Base-by-base conservation (phyloP, 208 protist species). In the Hexamita inflata region DNA sequence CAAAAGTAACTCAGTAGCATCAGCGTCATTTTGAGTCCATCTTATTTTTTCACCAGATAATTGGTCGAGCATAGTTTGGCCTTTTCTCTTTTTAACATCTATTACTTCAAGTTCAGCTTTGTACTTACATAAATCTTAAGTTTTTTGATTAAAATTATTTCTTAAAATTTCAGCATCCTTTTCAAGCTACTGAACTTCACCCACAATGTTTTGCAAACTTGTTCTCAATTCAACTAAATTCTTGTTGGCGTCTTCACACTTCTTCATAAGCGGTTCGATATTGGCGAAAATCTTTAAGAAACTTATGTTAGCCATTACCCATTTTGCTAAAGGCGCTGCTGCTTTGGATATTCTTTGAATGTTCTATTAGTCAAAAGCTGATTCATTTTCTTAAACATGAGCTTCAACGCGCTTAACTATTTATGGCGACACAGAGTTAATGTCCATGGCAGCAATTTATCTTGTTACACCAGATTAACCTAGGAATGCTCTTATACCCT, bases 241-340 rank as follows among this genome's bases (percentile, higher is more conserved):
- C 7, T n/a, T 49, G 64, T 13, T n/a, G 2, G 64, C 64, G 35
- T 38, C 15, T 49, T 70, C 40, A n/a, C 9, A 7, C 11, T 7
- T 34, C 32, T 70, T 70, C 64, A 70, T 70, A 7, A 70, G 64
- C 2, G 64, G 64, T 34, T 70, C 64, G 11, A 70, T 70, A 15
- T 70, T 70, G 7, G 35, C 38, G 40, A n/a, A 70, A 35, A 70
- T 34, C 64, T 40, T 34, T 2, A 2, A 15, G 35, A 45, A 70
- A 15, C 38, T 49, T n/a, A 70, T 45, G 9, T 13, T 45, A 45
- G 64, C 64, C 9, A 11, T 19, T 28, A 70, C 38, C 64, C 64
- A 70, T 34, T 70, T 70, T 35, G 64, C 64, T 45, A 70, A 34
- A 2, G 64, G 64, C 7, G 64, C 64, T 4, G 64, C 64, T 9